Evolutionary conservation across 2,329 filamentous ascomycete species (phyloP).

Genomic region (Lecanicillium sp.): DNA sequence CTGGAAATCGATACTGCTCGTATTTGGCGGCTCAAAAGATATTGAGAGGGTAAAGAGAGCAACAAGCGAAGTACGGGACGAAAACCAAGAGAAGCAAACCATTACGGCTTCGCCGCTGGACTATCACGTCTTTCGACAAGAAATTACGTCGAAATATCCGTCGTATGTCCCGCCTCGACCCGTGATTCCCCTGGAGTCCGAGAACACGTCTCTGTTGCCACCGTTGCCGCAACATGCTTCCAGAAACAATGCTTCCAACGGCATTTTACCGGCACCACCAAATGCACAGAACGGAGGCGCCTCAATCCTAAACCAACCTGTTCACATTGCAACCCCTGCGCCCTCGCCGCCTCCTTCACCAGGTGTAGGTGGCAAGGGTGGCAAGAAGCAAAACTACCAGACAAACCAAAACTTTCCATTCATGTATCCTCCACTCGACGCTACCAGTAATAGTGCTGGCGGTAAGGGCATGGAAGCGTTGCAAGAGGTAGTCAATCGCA

Average conservation of each 20-base stretch:
- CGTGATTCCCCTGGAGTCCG: slow-evolving; percentile 75
- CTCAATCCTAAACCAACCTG: slow-evolving; percentile 89
- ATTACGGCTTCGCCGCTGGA: slow-evolving; percentile 92
- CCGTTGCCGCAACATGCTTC: slow-evolving; percentile 70
- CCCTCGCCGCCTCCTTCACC: slow-evolving; percentile 94
- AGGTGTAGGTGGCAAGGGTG: slow-evolving; percentile 76
- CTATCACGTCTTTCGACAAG: slow-evolving; percentile 92
- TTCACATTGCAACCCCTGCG: slow-evolving; percentile 96
- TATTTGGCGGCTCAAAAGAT: slow-evolving; percentile 72
- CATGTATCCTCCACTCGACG: slow-evolving; percentile 88
- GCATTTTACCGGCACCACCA: slow-evolving; percentile 50
- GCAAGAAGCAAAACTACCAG: slow-evolving; percentile 98
- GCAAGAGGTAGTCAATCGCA: slow-evolving; percentile 76
- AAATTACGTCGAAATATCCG: slow-evolving; percentile 96
- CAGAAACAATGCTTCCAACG: slow-evolving; percentile 50
- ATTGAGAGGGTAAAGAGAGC: slow-evolving; percentile 67
- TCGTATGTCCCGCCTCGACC: slow-evolving; percentile 87
- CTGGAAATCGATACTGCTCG: slow-evolving; percentile 85
- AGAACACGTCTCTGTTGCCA: slow-evolving; percentile 85
- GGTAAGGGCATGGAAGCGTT: slow-evolving; percentile 79
- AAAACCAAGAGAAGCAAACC: slow-evolving; percentile 61
- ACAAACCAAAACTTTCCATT: slow-evolving; percentile 99
- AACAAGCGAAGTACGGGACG: slow-evolving; percentile 52
- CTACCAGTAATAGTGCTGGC: slow-evolving; percentile 79
- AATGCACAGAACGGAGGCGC: slow-evolving; percentile 50